Evolutionary conservation across 2,329 filamentous ascomycete genomes (phyloP).

Genomic region (Apiospora saccharicola): DNA sequence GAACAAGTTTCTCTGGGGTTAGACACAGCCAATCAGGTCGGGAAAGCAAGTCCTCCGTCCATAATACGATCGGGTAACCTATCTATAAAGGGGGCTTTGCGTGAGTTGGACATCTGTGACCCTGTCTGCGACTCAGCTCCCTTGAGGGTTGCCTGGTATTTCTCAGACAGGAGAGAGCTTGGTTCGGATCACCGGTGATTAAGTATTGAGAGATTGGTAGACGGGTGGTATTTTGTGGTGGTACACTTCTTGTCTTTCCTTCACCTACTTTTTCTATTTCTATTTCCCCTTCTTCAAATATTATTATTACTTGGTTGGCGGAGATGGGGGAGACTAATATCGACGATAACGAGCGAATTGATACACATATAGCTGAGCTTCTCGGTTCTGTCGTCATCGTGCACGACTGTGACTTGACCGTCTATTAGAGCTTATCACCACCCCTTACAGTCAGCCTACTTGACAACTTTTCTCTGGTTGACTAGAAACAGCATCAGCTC

Average conservation of each 20-base stretch:
- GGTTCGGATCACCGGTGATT: not conserved
- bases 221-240: not conserved
- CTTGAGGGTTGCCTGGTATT: not conserved
- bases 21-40: too few species aligned
- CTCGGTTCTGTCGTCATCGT: not conserved
- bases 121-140: not conserved
- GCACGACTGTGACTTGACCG: not conserved
- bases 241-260: slow-evolving; percentile 29
- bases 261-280: slow-evolving; percentile 11
- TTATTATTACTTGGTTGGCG: not conserved
- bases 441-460: too few species aligned
- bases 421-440: too few species aligned
- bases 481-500: too few species aligned
- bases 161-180: too few species aligned
- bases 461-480: too few species aligned
- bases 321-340: not conserved
- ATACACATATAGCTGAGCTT: not conserved
- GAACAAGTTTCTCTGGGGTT: not conserved
- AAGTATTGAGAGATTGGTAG: not conserved
- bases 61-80: not conserved
- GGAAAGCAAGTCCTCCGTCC: not conserved
- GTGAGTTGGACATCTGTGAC: not conserved
- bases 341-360: slow-evolving; percentile 3
- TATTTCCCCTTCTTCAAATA: slow-evolving; percentile 12
- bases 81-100: not conserved